Conservation (phyloP, 2,329 filamentous ascomycete species). For the Lasiodiplodia sp. region DNA sequence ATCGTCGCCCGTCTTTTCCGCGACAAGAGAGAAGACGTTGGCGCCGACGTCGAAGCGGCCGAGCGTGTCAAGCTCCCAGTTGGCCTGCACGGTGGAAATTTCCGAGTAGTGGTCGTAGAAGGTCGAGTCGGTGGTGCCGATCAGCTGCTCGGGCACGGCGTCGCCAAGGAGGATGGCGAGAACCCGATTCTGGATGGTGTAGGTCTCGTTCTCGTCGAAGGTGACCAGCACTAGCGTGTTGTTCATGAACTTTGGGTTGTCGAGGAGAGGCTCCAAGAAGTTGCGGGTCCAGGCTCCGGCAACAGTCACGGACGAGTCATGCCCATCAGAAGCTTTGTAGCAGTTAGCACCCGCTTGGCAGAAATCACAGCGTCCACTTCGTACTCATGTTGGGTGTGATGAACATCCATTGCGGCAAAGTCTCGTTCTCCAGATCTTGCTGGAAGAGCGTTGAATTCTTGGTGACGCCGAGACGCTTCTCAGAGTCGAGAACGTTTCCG, state of each 20-base stretch:
- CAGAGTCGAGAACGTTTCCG: slow-evolving; percentile 67
- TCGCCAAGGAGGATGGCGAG: slow-evolving; percentile 77
- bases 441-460: slow-evolving; percentile 80
- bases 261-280: slow-evolving; percentile 75
- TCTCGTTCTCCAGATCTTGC: slow-evolving; percentile 67
- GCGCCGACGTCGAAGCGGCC: slow-evolving; percentile 57
- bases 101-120: slow-evolving; percentile 62
- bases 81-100: slow-evolving; percentile 54
- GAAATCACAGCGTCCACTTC: not conserved
- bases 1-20: slow-evolving; percentile 44
- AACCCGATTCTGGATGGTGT: slow-evolving; percentile 71
- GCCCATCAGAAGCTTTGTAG: slow-evolving; percentile 75
- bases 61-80: slow-evolving; percentile 55
- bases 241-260: slow-evolving; percentile 74
- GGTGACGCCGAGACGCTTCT: slow-evolving; percentile 69
- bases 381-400: slow-evolving; percentile 67
- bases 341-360: slow-evolving; percentile 55
- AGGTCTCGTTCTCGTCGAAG: slow-evolving; percentile 80
- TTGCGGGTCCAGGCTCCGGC: slow-evolving; percentile 72
- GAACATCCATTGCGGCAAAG: slow-evolving; percentile 75
- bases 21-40: slow-evolving; percentile 53
- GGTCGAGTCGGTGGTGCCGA: slow-evolving; percentile 71
- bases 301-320: slow-evolving; percentile 74
- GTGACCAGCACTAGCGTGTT: slow-evolving; percentile 78
- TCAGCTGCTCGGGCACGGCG: slow-evolving; percentile 69